Evolutionary conservation across 371 early-diverging fungal genomes (phyloP), one percentile per base, ranked within the genome.

Genomic region (Mycotypha africana): DNA sequence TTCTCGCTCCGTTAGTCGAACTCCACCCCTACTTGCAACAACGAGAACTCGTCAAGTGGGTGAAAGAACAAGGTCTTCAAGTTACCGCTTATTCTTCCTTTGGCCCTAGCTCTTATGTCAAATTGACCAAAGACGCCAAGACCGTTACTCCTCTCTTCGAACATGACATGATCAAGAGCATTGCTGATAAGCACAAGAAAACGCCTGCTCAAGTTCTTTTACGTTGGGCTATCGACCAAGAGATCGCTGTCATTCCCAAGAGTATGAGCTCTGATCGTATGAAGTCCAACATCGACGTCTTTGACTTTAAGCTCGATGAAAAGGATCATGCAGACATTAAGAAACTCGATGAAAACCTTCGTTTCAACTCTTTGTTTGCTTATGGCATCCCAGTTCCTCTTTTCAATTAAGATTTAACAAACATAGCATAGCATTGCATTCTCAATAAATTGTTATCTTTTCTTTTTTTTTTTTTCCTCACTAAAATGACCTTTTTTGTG

Each of bases 181-280:
- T 70, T 16, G 50, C 50, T 19, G 19, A 34, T 14, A 49, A 49
- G 42, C 30, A 49, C 15, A 28, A 30, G 3, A 5, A 21, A 8
- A 33, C 30, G 5, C 11, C 37, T 31, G 50, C 12, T 25, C 28
- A 37, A 38, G 20, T 70, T 33, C 57, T 79, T 10, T 50, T 82
- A 19, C 67, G 73, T 14, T 79, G 82, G 82, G 65, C 73, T 32
- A 49, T 76, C 38, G 68, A 76, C 45, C 62, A 62, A 45, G 59
- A 69, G 25, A 34, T 69, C 37, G 67, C 60, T 20, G 78, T 79
- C 28, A 79, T 87, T 40, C 88, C 88, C 35, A 87, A 87, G 60
- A 70, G 69, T 34, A 47, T 59, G 14, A 62, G 70, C 40, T 49
- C 48, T 0, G 56, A 56, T 4, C 67, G 84, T 32, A 63, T 84